These are phyloP conservation scores for Moniliophthora roreri DNA, from an alignment of 1,284 basidiomycete species.

Conservation along the genomic window DNA sequence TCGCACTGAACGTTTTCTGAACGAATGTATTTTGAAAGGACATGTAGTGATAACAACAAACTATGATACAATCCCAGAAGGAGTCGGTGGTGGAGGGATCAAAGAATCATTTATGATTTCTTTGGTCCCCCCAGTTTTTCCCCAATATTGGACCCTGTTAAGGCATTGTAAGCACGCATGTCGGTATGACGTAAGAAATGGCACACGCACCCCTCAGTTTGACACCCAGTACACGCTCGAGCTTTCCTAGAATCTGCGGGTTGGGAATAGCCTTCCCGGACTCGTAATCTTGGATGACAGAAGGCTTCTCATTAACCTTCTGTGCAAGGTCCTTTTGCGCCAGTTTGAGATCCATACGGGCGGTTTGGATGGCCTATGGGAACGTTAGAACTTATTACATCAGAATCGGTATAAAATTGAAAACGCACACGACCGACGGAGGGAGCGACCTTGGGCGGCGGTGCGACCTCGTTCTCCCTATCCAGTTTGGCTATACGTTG, in stretches of 20 bases:
- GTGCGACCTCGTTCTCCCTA: constrained; percentile 94
- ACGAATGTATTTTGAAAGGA: not conserved
- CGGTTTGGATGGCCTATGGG: constrained; percentile 77
- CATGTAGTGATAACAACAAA: not conserved
- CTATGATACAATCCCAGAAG: not conserved
- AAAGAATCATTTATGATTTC: constrained; percentile 50
- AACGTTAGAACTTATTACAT: constrained; percentile 6
- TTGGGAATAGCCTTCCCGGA: constrained; percentile 88
- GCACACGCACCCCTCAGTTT: constrained; percentile 81
- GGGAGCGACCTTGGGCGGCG: constrained; percentile 82
- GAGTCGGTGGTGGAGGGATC: constrained; percentile 9
- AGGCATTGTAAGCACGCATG: constrained; percentile 3
- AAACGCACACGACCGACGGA: constrained; percentile 76
- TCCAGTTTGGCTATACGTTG: constrained; percentile 93
- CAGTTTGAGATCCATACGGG: constrained; percentile 74
- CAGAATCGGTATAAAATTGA: not conserved
- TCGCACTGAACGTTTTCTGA: too few relatives aligned
- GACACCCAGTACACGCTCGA: constrained; percentile 88
- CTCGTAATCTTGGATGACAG: constrained; percentile 90
- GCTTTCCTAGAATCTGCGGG: constrained; percentile 87
- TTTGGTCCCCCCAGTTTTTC: constrained; percentile 79
- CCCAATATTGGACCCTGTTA: constrained; percentile 72
- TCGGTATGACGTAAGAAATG: not conserved
- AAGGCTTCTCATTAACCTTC: constrained; percentile 90
- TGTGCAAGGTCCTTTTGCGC: constrained; percentile 95